Conservation (phyloP, 768 basidiomycete genomes). For the Suillus occidentalis region DNA sequence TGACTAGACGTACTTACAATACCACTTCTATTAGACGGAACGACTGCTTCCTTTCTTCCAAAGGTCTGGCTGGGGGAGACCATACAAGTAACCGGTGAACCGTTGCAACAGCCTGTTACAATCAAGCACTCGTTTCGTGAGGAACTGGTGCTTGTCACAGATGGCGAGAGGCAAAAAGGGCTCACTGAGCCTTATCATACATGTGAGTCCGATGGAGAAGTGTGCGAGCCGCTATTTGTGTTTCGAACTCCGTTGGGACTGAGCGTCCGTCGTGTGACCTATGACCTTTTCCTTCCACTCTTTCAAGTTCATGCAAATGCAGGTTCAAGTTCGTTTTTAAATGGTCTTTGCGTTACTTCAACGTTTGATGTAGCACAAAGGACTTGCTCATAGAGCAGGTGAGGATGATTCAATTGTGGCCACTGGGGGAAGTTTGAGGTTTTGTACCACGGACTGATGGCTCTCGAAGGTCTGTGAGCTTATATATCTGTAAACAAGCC, state of each 20-base stretch:
- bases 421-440: background rate
- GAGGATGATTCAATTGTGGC: background rate
- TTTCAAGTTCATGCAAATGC: background rate
- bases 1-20: background rate
- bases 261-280: too few relatives aligned
- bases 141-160: background rate
- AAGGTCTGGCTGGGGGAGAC: background rate
- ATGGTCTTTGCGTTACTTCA: background rate
- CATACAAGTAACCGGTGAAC: background rate
- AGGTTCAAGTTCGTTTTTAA: background rate
- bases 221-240: background rate
- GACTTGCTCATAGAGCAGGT: background rate
- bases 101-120: background rate
- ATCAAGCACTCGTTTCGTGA: background rate
- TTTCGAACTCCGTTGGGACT: background rate
- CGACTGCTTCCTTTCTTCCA: background rate
- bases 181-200: background rate
- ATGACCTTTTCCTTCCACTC: background rate
- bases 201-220: too few relatives aligned
- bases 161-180: background rate
- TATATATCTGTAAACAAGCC: too few relatives aligned
- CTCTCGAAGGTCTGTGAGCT: background rate
- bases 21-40: background rate
- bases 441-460: background rate
- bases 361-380: background rate